Conservation (phyloP, 2,329 filamentous ascomycete species). For the Trichoderma sp. region DNA sequence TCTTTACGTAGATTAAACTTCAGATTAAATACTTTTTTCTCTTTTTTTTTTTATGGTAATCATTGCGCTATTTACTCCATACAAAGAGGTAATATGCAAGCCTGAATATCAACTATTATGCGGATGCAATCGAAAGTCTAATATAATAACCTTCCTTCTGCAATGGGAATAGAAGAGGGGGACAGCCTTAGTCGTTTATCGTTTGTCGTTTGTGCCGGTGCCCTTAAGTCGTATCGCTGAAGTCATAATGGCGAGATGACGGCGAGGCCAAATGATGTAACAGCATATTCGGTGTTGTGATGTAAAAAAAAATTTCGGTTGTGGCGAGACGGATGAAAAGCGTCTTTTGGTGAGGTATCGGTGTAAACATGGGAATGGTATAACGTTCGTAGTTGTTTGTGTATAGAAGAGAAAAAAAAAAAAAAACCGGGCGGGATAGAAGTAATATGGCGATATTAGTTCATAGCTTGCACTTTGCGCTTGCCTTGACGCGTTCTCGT, state of each 20-base stretch:
- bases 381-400: not conserved
- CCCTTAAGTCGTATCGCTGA: not conserved
- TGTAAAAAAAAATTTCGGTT: no score
- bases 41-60: not conserved
- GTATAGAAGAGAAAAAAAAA: not conserved
- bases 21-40: not conserved
- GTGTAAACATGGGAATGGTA: not conserved
- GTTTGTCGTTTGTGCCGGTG: not conserved
- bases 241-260: not conserved
- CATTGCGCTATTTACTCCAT: not conserved
- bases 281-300: no score
- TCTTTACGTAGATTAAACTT: not conserved
- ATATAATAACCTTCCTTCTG: not conserved
- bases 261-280: not conserved
- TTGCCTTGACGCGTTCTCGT: slow-evolving; percentile 52
- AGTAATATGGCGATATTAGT: slow-evolving; percentile 22
- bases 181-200: not conserved
- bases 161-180: not conserved
- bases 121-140: not conserved
- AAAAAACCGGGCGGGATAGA: not conserved
- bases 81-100: not conserved
- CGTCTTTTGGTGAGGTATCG: not conserved
- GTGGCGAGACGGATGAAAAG: not conserved
- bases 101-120: not conserved
- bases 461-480: slow-evolving; percentile 33